Evolutionary conservation across 805 yeast genomes (phyloP).

Genomic region (Teunomyces aglyptinius): DNA sequence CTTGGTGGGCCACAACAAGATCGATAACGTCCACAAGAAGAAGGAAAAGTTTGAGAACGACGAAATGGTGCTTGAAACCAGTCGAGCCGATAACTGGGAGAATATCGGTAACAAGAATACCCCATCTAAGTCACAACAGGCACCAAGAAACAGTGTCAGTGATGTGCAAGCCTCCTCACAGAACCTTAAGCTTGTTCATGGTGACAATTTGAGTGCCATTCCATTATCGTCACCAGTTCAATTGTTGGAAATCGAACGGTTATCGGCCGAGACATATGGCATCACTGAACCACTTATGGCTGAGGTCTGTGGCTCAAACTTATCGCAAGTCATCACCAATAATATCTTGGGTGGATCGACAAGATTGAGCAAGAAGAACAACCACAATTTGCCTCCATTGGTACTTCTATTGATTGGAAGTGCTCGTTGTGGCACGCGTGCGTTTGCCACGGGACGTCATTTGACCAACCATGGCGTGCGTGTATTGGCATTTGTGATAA

Average conservation of each 20-base stretch:
- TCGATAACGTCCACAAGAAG: constrained; percentile 23
- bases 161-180: constrained; percentile 1
- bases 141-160: too few species aligned
- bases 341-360: constrained; percentile 63
- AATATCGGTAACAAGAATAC: constrained; percentile 27
- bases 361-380: constrained; percentile 56
- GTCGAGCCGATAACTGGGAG: constrained; percentile 55
- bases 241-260: constrained; percentile 68
- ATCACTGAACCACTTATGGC: constrained; percentile 46
- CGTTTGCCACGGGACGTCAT: constrained; percentile 77
- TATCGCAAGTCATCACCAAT: constrained; percentile 56
- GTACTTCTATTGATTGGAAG: constrained; percentile 72
- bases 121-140: constrained; percentile 9
- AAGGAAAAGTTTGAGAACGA: constrained; percentile 59
- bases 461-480: constrained; percentile 71
- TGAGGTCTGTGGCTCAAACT: constrained; percentile 69
- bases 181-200: constrained; percentile 18
- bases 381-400: constrained; percentile 78
- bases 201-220: constrained; percentile 28
- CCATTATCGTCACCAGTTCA: constrained; percentile 78
- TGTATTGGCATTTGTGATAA: constrained; percentile 51
- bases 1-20: constrained; percentile 72
- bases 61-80: constrained; percentile 66
- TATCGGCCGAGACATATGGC: constrained; percentile 49
- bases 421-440: constrained; percentile 69